Evolutionary conservation across 257 asterid genomes (phyloP).

Genomic region (Solanum appendiculatum): DNA sequence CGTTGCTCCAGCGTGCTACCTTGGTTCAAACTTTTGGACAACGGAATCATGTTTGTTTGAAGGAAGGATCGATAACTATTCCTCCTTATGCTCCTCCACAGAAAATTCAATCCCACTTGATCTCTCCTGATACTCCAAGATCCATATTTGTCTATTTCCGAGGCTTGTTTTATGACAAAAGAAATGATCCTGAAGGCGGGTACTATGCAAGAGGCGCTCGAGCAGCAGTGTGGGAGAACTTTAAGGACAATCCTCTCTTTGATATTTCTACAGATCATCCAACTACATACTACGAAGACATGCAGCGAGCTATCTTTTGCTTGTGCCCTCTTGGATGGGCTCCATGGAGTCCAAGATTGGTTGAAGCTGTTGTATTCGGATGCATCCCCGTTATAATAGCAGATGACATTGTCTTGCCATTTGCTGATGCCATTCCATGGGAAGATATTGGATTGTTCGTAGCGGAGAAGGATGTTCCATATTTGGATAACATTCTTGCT

Average conservation of each 20-base stretch:
- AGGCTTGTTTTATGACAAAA: slow-evolving; percentile 68
- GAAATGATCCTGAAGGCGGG: slow-evolving; percentile 81
- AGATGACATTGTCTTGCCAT: slow-evolving; percentile 71
- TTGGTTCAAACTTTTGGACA: background rate
- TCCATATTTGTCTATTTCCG: slow-evolving; percentile 86
- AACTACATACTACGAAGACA: too few species aligned
- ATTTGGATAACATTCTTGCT: slow-evolving; percentile 60
- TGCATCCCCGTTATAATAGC: slow-evolving; percentile 68
- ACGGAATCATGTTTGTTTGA: slow-evolving; percentile 70
- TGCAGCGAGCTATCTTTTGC: too few species aligned
- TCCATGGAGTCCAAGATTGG: too few species aligned
- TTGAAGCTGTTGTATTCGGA: too few species aligned
- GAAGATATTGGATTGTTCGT: slow-evolving; percentile 82
- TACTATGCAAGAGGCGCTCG: slow-evolving; percentile 51
- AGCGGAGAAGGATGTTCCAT: slow-evolving; percentile 70
- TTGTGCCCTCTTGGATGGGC: too few species aligned
- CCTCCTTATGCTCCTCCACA: background rate
- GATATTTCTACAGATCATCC: too few species aligned
- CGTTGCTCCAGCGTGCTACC: slow-evolving; percentile 39
- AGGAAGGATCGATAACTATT: slow-evolving; percentile 41
- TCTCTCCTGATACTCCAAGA: slow-evolving; percentile 67
- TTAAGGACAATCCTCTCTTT: too few species aligned
- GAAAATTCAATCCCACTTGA: slow-evolving; percentile 71
- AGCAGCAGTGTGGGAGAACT: background rate
- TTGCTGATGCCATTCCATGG: slow-evolving; percentile 86